Evolutionary conservation across 2,329 filamentous ascomycete species (phyloP).

Genomic region (Fusarium denticulatum): DNA sequence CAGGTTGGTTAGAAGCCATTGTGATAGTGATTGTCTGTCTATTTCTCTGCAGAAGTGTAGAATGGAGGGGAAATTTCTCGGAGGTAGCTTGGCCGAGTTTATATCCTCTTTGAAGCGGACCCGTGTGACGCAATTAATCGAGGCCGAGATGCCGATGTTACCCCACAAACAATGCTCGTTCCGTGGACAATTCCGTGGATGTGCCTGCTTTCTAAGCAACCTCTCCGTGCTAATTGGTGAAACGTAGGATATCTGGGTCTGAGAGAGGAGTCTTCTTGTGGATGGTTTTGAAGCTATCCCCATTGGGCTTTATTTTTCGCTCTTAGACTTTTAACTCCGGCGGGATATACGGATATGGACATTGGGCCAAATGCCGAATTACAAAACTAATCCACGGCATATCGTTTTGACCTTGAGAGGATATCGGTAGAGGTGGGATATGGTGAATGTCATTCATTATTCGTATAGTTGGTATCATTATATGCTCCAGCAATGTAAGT

Average conservation of each 20-base stretch:
- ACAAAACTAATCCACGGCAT: not conserved
- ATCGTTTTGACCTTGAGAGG: too few species aligned
- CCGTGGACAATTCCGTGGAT: not conserved
- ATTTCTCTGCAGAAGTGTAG: not conserved
- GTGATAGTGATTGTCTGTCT: not conserved
- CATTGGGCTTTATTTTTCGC: not conserved
- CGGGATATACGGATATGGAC: not conserved
- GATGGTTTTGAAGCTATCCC: not conserved
- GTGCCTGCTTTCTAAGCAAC: slow-evolving; percentile 17
- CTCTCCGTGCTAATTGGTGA: slow-evolving; percentile 3
- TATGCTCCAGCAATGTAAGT: not conserved
- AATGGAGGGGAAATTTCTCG: not conserved
- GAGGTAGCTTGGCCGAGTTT: slow-evolving; percentile 13
- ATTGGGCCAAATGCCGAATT: slow-evolving; percentile 1
- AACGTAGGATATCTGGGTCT: not conserved
- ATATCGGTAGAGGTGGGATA: not conserved
- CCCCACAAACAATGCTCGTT: slow-evolving; percentile 6
- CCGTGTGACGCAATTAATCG: slow-evolving; percentile 36
- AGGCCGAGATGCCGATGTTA: slow-evolving; percentile 5
- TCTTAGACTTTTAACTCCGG: not conserved
- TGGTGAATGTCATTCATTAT: not conserved
- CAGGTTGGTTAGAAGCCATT: slow-evolving; percentile 66
- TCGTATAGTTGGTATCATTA: not conserved
- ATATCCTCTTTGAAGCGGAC: slow-evolving; percentile 21
- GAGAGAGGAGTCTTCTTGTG: not conserved